Conservation (phyloP, 2,329 filamentous ascomycete species). For the Colletotrichum cuscutae region DNA sequence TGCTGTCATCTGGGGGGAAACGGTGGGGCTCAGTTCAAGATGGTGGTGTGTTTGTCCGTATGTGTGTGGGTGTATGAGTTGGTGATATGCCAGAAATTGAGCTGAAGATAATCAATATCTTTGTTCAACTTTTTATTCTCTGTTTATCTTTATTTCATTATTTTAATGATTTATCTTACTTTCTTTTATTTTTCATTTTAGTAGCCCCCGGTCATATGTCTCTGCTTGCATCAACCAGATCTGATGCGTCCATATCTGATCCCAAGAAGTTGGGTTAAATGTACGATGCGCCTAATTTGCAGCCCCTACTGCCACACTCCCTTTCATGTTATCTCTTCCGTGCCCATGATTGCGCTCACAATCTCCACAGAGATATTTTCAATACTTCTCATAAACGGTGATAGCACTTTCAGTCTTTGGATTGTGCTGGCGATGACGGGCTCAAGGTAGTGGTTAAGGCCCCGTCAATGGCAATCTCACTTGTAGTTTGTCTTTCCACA, state of each 20-base stretch:
- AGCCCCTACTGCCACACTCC: neutral
- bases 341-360: neutral
- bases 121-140: neutral
- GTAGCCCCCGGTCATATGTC: neutral
- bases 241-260: slow-evolving; percentile 11
- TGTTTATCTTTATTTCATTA: neutral
- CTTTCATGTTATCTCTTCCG: neutral
- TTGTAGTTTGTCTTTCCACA: neutral
- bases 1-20: slow-evolving; percentile 21
- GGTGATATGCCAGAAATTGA: neutral
- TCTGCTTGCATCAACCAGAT: slow-evolving; percentile 12
- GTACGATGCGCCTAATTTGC: neutral
- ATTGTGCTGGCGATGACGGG: neutral
- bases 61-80: neutral
- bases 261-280: slow-evolving; percentile 15
- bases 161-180: neutral
- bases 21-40: slow-evolving; percentile 15
- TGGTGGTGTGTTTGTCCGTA: neutral
- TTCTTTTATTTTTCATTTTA: neutral
- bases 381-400: neutral
- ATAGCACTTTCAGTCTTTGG: neutral
- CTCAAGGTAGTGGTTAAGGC: neutral
- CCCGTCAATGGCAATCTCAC: neutral
- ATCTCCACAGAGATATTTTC: neutral
- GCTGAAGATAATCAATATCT: neutral